phyloP scores from a whole-genome alignment of 2,329 filamentous ascomycete genomes.

The Fusarium penzigii region DNA sequence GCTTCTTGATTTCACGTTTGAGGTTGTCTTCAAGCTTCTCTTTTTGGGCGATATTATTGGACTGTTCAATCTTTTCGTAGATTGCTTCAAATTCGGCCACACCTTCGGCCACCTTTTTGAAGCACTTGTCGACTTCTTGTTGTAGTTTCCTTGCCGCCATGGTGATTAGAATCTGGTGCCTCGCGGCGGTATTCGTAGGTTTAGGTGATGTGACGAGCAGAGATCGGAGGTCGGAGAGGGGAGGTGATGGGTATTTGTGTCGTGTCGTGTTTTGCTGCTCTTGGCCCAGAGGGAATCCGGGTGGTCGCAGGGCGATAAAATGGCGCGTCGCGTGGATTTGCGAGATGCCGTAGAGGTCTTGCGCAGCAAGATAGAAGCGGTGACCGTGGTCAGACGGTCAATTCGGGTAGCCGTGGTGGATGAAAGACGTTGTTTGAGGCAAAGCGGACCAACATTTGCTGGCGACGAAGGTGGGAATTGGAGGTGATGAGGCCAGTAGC shows the following conservation, averaged over 20 bases:
- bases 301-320: neutral
- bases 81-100: slow-evolving; percentile 90
- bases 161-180: slow-evolving; percentile 35
- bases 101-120: slow-evolving; percentile 96
- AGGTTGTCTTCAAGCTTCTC: slow-evolving; percentile 98
- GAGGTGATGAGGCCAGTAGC: slow-evolving; percentile 22
- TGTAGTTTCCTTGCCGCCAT: slow-evolving; percentile 97
- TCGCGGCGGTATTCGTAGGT: slow-evolving; percentile 13
- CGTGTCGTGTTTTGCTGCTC: slow-evolving; percentile 9
- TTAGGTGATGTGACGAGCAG: slow-evolving; percentile 3
- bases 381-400: slow-evolving; percentile 17
- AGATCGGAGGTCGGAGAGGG: neutral
- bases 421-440: slow-evolving; percentile 21
- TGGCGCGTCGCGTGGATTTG: slow-evolving; percentile 15
- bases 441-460: slow-evolving; percentile 18
- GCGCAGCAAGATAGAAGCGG: slow-evolving; percentile 9
- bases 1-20: slow-evolving; percentile 99
- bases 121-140: slow-evolving; percentile 98
- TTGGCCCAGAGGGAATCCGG: neutral
- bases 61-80: slow-evolving; percentile 96
- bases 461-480: slow-evolving; percentile 28
- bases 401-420: slow-evolving; percentile 22
- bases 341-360: slow-evolving; percentile 9
- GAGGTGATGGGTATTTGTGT: slow-evolving; percentile 4
- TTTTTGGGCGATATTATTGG: slow-evolving; percentile 90